Base-by-base conservation (phyloP, 768 basidiomycete species). In the Naematelia encephala region DNA sequence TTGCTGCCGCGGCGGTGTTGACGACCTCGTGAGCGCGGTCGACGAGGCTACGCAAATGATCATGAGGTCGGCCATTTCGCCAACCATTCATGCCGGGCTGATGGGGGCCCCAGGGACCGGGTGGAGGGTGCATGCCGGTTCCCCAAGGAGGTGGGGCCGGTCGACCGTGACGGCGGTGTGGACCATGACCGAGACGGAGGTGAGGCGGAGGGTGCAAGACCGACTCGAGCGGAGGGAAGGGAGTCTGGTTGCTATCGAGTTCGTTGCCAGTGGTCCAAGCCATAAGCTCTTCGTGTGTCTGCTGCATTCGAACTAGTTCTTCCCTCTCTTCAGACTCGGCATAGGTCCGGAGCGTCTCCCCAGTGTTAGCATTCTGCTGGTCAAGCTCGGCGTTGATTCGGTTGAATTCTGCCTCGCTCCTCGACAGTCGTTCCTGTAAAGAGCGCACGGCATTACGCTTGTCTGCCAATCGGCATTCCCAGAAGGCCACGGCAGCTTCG, bases 181-280 rank as follows among this genome's bases (percentile, higher is more conserved):
- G 3, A 42, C 52, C 43, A 27, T 50, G 23, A 16, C 34, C 34
- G 34, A 39, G 16, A 8, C 34, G 34, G 8, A 8, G 8, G 34
- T 16, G 16, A 39, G 34, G 34, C 34, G 34, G 34, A 39, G 34
- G 34, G 34, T 39, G 34, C 26, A 72, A 56, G 23, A 67, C 42
- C 19, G 67, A 51, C 22, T 72, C 70, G 22, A 72, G 58, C 47
- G 67, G 66, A n/a, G 70, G 70, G 63, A 72, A 72, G 11, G 61
- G 64, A 5, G 46, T 63, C 13, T 50, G 54, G 29, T 64, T 62
- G 27, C 47, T 47, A 16, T 64, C 49, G 14, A 54, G 55, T 16
- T 66, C 65, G 34, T 59, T 57, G n/a, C 66, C 66, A 13, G 63
- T 67, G 46, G 28, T 50, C 70, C 70, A 72, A 27, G 64, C 70